phyloP scores from a whole-genome alignment of 176 grass and related monocot species.

The maize (Zea mays) region Zm-B73-REFERENCE-NAM-5.0 NC_050103.1:25992501-25993000 shows the following conservation, averaged over 20 bases:
- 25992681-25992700: not conserved
- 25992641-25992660: not conserved
- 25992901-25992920: too few species aligned
- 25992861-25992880: not conserved
- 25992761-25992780: not conserved
- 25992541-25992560: not conserved
- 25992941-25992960: too few species aligned
- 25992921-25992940: too few species aligned
- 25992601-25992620: not conserved
- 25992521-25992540: not conserved
- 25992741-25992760: not conserved
- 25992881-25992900: too few species aligned
- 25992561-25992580: not conserved
- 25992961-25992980: too few species aligned
- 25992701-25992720: not conserved
- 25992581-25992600: not conserved
- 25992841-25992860: not conserved
- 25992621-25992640: not conserved
- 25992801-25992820: not conserved
- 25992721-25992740: not conserved
- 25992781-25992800: not conserved
- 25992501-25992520: not conserved
- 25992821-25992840: not conserved
- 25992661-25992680: not conserved
- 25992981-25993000: too few species aligned